phyloP scores from a whole-genome alignment of 306 rosid genomes.

The Acacia melanoxylon region DNA sequence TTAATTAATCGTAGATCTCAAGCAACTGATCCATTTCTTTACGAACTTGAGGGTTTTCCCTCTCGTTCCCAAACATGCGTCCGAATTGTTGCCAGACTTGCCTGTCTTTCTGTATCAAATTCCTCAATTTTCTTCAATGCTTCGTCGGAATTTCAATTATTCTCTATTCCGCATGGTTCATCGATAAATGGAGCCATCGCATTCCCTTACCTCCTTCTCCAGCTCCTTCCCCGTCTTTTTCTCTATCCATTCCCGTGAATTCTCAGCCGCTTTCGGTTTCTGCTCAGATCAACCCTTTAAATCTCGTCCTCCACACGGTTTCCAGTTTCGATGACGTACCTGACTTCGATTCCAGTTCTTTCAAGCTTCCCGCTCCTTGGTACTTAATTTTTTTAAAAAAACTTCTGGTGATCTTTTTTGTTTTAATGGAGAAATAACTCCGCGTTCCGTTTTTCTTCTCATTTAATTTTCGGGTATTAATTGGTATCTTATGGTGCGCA shows the following conservation, averaged over 20 bases:
- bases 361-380: constrained; percentile 84
- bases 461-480: not conserved
- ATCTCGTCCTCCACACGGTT: constrained; percentile 33
- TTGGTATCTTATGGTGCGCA: not conserved
- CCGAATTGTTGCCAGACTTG: constrained; percentile 68
- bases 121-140: constrained; percentile 80
- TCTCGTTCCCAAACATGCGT: constrained; percentile 44
- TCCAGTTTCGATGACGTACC: constrained; percentile 38
- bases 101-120: constrained; percentile 68
- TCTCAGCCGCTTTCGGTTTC: constrained; percentile 26
- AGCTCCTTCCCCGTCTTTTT: constrained; percentile 34
- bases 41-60: not conserved
- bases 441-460: too few relatives aligned
- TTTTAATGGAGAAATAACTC: not conserved
- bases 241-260: constrained; percentile 27
- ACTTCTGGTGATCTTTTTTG: not conserved
- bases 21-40: not conserved
- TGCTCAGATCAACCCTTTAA: constrained; percentile 13
- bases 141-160: constrained; percentile 76
- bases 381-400: not conserved
- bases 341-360: constrained; percentile 40
- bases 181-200: constrained; percentile 67
- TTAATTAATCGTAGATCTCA: not conserved
- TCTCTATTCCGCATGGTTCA: constrained; percentile 81
- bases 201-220: constrained; percentile 49